Evolutionary conservation across 2,329 filamentous ascomycete genomes (phyloP).

Genomic region (Emmonsiellopsis sp.): DNA sequence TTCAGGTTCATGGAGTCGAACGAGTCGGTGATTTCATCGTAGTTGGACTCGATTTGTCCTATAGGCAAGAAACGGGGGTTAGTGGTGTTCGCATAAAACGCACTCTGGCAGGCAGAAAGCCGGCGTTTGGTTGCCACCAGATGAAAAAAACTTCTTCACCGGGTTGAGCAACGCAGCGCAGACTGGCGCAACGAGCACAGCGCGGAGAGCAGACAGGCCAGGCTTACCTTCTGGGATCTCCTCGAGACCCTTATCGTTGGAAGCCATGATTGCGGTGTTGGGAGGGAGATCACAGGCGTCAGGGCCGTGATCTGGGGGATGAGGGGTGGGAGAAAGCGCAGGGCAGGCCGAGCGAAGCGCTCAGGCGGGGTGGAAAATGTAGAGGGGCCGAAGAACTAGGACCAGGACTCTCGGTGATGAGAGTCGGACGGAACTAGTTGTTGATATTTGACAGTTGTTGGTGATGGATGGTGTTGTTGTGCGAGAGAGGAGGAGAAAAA

Average conservation of each 20-base stretch:
- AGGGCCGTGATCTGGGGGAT: conserved; percentile 57
- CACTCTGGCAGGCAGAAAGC: background rate
- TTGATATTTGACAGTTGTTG: background rate
- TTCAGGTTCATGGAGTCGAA: conserved; percentile 98
- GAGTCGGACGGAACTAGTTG: background rate
- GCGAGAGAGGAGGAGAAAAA: conserved; percentile 12
- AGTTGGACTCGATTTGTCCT: conserved; percentile 99
- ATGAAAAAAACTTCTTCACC: background rate
- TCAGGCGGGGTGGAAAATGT: conserved; percentile 21
- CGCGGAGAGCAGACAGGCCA: background rate
- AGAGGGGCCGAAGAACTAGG: conserved; percentile 30
- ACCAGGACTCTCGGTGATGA: conserved; percentile 23
- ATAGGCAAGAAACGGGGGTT: conserved; percentile 17
- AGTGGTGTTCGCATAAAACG: background rate
- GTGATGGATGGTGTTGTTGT: conserved; percentile 15
- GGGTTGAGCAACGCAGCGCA: background rate
- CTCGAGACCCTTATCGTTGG: conserved; percentile 90
- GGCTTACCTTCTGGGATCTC: conserved; percentile 86
- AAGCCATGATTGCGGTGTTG: conserved; percentile 86
- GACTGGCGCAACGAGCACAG: background rate
- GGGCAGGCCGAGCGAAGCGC: too few species aligned
- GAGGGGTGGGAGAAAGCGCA: conserved; percentile 8
- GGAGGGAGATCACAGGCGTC: conserved; percentile 57
- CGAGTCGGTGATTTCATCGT: conserved; percentile 98
- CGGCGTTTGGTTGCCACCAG: background rate